Evolutionary conservation across 192 early-diverging fungal species (phyloP), one percentile per base, ranked within the genome.

Genomic region (Lunasporangiospora selenospora): DNA sequence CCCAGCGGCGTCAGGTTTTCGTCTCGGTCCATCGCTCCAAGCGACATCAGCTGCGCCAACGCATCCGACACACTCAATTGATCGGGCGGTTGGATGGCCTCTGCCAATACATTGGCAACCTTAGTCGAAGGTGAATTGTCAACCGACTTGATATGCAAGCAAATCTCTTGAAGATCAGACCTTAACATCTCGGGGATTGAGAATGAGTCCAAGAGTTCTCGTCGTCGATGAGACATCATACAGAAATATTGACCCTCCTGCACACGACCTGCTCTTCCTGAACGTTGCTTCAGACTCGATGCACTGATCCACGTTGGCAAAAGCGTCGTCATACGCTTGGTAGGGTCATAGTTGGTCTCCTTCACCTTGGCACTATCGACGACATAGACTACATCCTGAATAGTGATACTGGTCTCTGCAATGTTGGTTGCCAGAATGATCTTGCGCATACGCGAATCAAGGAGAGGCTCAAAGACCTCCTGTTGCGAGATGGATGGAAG

Each of bases 401-500:
- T 87, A n/a, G 90, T 90, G 32, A 90, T 85, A 41, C 84, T 83
- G 6, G 89, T 91, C 77, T 91, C 89, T 23, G 89, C 89, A 71
- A 91, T 87, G 56, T 90, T 91, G 31, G 89, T 91, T 15, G 83
- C 67, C 4, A 91, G 46, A 23, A 91, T 86, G 36, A 91, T 78
- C 57, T 90, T 90, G 18, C 90, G 54, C 61, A 80, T 71, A 1
- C 81, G 80, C 1, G 75, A 59, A 16, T 60, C 75, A 7, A 66
- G 57, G 19, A 77, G 34, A 2, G 85, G 69, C 45, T 69, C 67
- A 61, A 92, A 92, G 4, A 91, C 89, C 34, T 65, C 80, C 65
- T 66, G 82, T 71, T 92, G 90, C 21, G 80, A 80, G 10, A 67
- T 63, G 9, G 83, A 81, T 4, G 88, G 80, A 26, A 92, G 53